phyloP scores from a whole-genome alignment of 164 flowering plant species.

The Magnolia officinalis region DNA sequence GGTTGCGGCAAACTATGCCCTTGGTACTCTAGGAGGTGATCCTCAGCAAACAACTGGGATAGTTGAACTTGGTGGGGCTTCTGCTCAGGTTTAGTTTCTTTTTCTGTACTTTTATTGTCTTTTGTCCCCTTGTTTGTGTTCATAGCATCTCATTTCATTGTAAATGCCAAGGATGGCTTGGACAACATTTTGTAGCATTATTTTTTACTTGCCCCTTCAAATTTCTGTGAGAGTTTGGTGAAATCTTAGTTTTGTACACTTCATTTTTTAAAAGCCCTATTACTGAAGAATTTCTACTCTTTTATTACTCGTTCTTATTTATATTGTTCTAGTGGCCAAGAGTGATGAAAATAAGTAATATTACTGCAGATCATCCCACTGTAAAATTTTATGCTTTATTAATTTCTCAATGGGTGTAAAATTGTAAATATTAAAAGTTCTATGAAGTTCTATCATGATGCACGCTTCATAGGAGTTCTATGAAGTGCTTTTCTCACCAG shows the following conservation, averaged over 20 bases:
- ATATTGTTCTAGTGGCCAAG: no score
- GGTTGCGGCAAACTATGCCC: constrained; percentile 95
- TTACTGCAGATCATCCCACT: no score
- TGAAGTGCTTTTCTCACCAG: no score
- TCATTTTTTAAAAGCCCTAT: background rate
- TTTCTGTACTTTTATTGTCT: constrained; percentile 2
- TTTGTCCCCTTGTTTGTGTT: background rate
- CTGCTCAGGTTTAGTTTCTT: constrained; percentile 76
- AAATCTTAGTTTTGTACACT: background rate
- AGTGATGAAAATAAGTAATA: no score
- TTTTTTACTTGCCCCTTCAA: no score
- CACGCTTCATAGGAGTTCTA: no score
- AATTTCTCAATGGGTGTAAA: no score
- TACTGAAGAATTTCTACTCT: background rate
- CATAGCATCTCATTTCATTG: background rate
- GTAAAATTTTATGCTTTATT: no score
- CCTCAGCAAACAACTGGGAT: constrained; percentile 84
- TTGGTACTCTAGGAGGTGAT: constrained; percentile 85
- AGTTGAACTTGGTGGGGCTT: constrained; percentile 99
- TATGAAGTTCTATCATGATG: no score
- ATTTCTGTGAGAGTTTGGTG: background rate
- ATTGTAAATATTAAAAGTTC: no score
- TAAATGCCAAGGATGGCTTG: background rate
- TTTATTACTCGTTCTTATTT: background rate
- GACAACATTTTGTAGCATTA: no score